A percentile compares a stretch with the other conserved stretches of the same genome.
phyloP scores from a whole-genome alignment of 345 rosid genomes.

The Populus simonii region DNA sequence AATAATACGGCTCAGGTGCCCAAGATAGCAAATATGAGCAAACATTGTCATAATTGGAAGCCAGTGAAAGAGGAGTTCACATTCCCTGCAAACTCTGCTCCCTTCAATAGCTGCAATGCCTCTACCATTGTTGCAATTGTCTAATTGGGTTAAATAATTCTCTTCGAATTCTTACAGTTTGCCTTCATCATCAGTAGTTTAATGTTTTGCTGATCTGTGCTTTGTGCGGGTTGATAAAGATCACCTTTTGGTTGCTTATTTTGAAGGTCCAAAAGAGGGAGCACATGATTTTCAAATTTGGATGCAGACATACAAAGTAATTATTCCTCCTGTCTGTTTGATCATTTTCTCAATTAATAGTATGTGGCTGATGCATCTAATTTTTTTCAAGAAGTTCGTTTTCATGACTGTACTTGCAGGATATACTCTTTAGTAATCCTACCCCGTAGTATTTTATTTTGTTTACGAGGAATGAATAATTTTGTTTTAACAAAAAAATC shows the following conservation, averaged over 20 bases:
- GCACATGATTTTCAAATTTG: slow-evolving; percentile 69
- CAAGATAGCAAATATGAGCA: slow-evolving; percentile 29
- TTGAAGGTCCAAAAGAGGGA: slow-evolving; percentile 55
- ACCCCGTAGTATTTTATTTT: background rate
- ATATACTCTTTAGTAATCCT: background rate
- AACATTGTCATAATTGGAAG: slow-evolving; percentile 24
- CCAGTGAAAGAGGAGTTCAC: slow-evolving; percentile 58
- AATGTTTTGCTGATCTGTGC: slow-evolving; percentile 1
- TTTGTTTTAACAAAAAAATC: background rate
- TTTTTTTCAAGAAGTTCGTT: background rate
- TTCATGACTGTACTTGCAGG: background rate
- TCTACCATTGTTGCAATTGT: slow-evolving; percentile 80
- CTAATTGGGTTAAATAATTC: slow-evolving; percentile 6
- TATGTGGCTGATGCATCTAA: background rate
- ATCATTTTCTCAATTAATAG: background rate
- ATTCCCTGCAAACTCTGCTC: slow-evolving; percentile 59
- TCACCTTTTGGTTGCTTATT: slow-evolving; percentile 79
- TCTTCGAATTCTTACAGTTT: background rate
- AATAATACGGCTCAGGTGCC: background rate
- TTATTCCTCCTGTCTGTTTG: background rate
- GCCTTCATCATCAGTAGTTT: background rate
- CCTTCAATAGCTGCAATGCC: slow-evolving; percentile 86
- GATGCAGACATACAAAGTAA: slow-evolving; percentile 63
- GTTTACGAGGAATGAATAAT: background rate
- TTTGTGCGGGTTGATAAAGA: slow-evolving; percentile 52